Base-by-base conservation (phyloP, 2,329 filamentous ascomycete species). In the Chaetomiaceae sp. region DNA sequence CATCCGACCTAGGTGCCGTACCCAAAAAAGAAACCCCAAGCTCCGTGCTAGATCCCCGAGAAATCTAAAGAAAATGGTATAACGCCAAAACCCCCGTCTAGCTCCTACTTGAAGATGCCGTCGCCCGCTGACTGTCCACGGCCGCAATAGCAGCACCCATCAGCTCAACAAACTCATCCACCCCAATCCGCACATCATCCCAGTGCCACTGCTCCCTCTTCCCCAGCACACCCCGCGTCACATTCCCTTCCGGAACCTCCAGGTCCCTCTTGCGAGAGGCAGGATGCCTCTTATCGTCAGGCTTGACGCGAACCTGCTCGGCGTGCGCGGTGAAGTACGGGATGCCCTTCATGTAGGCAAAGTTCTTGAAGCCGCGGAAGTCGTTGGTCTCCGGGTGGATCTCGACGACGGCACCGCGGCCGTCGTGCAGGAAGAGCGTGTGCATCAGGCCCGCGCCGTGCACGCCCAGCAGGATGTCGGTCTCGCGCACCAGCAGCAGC, bases 381-480 rank as follows among this genome's bases (percentile, higher is more conserved):
- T 61, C 55, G 16, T 71, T 51, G 6, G 60, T 62, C 2, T 56
- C 51, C 3, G 72, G 72, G 27, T 69, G 57, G 23, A 75, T 73
- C 60, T 76, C 72, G 5, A 74, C 67, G 7, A 75, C 56, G 14
- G 64, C 65, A 3, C 58, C 58, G 1, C 60, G 61, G 4, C 60
- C 58, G 25, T 62, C 58, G 1, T 57, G 65, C 54, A 73, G 61
- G 49, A 73, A 75, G 55, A 75, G 65, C 1, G 58, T 56, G 53
- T 74, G 70, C 4, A 71, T 70, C 14, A 74, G 59, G 0, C 69
- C 72, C 0, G 71, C 70, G 37, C 72, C 73, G 57, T 75, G 71
- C 2, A 71, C 66, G 25, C 71, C 71, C 5, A 73, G 65, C 8
- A 75, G 61, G 14, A 74, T 55, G 51, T 74, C 70, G 1, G 71